Evolutionary conservation across 176 grass and related monocot genomes (phyloP).

Genomic region (Oryza brachyantha): DNA sequence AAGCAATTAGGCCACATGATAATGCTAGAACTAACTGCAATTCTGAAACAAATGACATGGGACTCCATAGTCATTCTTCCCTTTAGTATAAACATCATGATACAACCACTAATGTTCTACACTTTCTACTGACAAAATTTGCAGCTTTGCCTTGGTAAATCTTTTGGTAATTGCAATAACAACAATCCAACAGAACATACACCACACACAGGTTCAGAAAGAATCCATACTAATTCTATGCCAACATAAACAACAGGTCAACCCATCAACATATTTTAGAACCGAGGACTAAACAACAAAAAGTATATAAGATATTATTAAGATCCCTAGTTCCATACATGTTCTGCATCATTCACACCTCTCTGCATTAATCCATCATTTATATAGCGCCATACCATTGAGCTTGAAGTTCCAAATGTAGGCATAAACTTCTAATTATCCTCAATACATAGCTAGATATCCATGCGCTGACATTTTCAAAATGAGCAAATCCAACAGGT

Average conservation of each 20-base stretch:
- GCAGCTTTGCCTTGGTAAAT: not conserved
- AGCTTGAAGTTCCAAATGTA: conserved; percentile 1
- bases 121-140: not conserved
- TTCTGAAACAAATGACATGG: not conserved
- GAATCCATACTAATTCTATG: not conserved
- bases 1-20: not conserved
- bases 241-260: not conserved
- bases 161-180: not conserved
- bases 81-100: no score
- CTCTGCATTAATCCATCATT: not conserved
- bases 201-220: not conserved
- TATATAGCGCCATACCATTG: not conserved
- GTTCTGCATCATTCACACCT: not conserved
- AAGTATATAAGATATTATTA: no score
- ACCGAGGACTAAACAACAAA: no score
- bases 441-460: not conserved
- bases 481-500: not conserved
- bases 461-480: not conserved
- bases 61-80: not conserved
- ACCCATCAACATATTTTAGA: not conserved
- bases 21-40: not conserved
- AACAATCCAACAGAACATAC: not conserved
- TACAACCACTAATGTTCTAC: not conserved
- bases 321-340: no score
- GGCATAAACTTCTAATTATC: not conserved